Base-by-base conservation (phyloP, 2,329 filamentous ascomycete species). In the Talaromyces sp. region DNA sequence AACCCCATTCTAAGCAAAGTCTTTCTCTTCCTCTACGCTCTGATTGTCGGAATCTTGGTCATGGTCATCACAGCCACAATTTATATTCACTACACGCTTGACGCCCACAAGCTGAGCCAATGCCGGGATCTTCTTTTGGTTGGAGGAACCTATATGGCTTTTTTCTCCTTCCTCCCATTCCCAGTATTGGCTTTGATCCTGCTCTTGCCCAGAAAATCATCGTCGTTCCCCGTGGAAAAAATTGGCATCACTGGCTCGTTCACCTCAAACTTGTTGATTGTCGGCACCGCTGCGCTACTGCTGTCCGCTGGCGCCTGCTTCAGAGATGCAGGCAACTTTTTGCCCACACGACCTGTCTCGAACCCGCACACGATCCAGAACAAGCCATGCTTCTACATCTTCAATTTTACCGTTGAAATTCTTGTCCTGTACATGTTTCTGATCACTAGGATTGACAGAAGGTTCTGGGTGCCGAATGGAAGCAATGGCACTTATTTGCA, bases 391-490 rank as follows among this genome's bases (percentile, higher is more conserved):
- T 96, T 91, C 78, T 96, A 94, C 77, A 76, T 86, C 69, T 90
- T 94, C 78, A 89, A 90, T 75, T 95, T 90, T 69, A 78, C 77
- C 17, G 79, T 92, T 41, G 92, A 96, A 74, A 77, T 92, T 46
- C 69, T 88, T 26, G 85, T 91, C 41, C 81, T 93, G 4, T 82
- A 81, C 57, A 75, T 87, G 9, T 93, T 90, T 74, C 81, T 87
- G 0, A 68, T 88, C 17, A 74, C 82, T 21, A 83, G 91, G 32
- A 86, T 94, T 63, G 92, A 96, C 71, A 80, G 81, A 63, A 83
- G 89, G 48, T 95, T 93, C 77, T 82, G 88, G 69, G 77, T 94
- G 26, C 90, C 90, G 1, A 78, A 94, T 70, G 88, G 88, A 51
- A 85, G 85, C 35, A 53, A 53, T 14, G 51, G 59, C 2, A 61